Conservation (phyloP, 2,329 filamentous ascomycete species). For the Aaosphaeria pasadenensis region DNA sequence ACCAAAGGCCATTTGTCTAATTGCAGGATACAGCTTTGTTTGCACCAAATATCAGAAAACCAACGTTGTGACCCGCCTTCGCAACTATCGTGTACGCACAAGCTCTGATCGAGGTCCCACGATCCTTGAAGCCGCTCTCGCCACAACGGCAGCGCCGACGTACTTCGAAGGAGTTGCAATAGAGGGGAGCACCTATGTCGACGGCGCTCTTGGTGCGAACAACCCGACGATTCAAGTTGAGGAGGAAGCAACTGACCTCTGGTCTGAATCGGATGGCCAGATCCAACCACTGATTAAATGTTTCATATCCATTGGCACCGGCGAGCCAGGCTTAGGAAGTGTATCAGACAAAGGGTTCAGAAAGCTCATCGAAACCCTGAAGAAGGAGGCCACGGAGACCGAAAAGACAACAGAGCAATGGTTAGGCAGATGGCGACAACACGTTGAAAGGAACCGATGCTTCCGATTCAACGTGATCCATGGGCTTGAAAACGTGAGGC, state of each 20-base stretch:
- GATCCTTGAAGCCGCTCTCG: conserved; percentile 14
- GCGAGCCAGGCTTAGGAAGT: conserved; percentile 6
- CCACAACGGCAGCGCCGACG: conserved; percentile 26
- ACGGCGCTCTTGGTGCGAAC: conserved; percentile 38
- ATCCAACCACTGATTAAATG: conserved; percentile 10
- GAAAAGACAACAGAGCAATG: conserved; percentile 6
- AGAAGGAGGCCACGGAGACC: conserved; percentile 7
- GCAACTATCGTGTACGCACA: conserved; percentile 18
- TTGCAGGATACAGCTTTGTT: conserved; percentile 25
- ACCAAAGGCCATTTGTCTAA: neutral
- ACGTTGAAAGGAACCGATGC: conserved; percentile 25
- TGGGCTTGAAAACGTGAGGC: conserved; percentile 21
- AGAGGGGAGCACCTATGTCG: conserved; percentile 36
- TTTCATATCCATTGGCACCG: conserved; percentile 8
- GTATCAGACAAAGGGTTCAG: conserved; percentile 5
- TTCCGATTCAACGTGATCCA: conserved; percentile 35
- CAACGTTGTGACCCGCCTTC: conserved; percentile 42
- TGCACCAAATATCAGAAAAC: conserved; percentile 40
- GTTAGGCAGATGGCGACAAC: conserved; percentile 16
- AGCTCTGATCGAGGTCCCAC: conserved; percentile 2
- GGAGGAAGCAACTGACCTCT: conserved; percentile 26
- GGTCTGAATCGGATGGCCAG: conserved; percentile 4
- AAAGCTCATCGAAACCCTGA: conserved; percentile 3
- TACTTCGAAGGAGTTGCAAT: conserved; percentile 38
- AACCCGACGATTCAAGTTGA: conserved; percentile 44